phyloP scores from a whole-genome alignment of 768 basidiomycete genomes.

The Tulasnella sp. region DNA sequence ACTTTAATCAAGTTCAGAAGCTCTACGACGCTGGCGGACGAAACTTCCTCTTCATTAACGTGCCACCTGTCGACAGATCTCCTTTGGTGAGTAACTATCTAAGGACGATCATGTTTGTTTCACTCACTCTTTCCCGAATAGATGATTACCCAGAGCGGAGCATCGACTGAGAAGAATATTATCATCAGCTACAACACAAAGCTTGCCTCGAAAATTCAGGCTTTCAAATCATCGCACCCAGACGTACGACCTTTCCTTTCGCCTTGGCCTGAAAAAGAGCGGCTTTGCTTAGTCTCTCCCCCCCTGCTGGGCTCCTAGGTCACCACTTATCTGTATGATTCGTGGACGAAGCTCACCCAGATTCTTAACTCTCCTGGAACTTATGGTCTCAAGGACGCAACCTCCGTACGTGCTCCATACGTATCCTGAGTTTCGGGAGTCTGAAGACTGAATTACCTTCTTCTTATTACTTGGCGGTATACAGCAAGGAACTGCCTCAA shows the following conservation, averaged over 20 bases:
- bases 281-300: neutral
- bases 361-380: conserved; percentile 47
- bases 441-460: neutral
- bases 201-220: conserved; percentile 41
- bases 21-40: conserved; percentile 51
- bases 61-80: conserved; percentile 55
- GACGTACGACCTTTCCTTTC: conserved; percentile 29
- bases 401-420: conserved; percentile 31
- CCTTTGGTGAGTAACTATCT: conserved; percentile 51
- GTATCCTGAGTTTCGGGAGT: too few relatives aligned
- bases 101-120: conserved; percentile 26
- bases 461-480: neutral
- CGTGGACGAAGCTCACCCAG: conserved; percentile 47
- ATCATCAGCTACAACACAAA: conserved; percentile 52
- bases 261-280: neutral
- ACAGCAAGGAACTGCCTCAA: conserved; percentile 16
- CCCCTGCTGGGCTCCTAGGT: conserved; percentile 35
- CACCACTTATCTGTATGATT: conserved; percentile 49
- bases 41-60: conserved; percentile 60
- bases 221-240: conserved; percentile 44
- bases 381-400: conserved; percentile 56
- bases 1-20: conserved; percentile 43
- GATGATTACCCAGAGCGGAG: conserved; percentile 50
- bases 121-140: conserved; percentile 30
- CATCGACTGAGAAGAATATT: conserved; percentile 42